Percentiles rank a stretch among this genome's conserved stretches.
These are phyloP conservation scores for rapeseed (Brassica napus) DNA, from an alignment of 345 rosid genomes.

Conservation along the genomic window DNA sequence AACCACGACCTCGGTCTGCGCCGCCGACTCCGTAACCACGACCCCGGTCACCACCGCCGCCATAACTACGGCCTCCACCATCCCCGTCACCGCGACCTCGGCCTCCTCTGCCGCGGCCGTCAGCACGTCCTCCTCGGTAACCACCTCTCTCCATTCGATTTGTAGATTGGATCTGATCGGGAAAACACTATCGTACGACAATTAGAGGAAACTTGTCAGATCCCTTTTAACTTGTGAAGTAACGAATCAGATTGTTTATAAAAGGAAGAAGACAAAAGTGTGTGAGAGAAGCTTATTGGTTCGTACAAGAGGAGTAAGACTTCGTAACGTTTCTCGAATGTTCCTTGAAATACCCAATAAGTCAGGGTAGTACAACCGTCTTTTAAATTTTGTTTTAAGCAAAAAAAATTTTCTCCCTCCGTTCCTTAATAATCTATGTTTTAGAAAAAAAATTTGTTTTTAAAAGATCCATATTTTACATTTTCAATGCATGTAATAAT, in stretches of 20 bases:
- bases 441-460: no score
- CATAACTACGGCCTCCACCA: constrained; percentile 2
- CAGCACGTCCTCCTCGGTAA: constrained; percentile 21
- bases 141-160: constrained; percentile 56
- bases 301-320: not conserved
- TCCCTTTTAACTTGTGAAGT: not conserved
- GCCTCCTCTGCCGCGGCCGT: constrained; percentile 20
- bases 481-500: no score
- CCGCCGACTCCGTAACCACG: not conserved
- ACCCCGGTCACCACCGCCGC: not conserved
- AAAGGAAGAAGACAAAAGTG: not conserved
- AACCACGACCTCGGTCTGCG: constrained; percentile 9
- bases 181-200: not conserved
- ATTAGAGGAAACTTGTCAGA: not conserved
- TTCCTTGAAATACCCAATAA: not conserved
- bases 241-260: not conserved
- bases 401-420: no score
- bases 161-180: constrained; percentile 31
- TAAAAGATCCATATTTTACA: no score
- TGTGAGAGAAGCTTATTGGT: not conserved
- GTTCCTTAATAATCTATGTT: no score
- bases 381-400: no score
- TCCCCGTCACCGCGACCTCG: constrained; percentile 14
- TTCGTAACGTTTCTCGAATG: not conserved
- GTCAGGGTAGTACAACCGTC: not conserved